Percentiles rank a stretch among this genome's conserved stretches.
Evolutionary conservation across 495 filamentous ascomycete genomes (phyloP).

Genomic region (Lasiosphaeria hispida): DNA sequence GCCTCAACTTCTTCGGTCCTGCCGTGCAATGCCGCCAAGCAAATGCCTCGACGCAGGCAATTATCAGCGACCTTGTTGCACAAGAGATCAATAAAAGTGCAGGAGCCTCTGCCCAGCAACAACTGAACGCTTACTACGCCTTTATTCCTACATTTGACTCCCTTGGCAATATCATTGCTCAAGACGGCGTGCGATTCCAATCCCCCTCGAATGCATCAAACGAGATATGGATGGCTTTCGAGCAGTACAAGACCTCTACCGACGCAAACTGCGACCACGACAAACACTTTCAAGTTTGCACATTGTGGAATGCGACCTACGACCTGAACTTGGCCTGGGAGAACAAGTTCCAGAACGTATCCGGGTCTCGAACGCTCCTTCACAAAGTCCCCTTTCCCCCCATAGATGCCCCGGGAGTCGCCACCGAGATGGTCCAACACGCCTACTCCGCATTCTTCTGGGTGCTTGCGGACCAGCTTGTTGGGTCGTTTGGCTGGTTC

Average conservation of each 20-base stretch:
- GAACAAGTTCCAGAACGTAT: constrained; percentile 3
- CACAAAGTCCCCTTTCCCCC: constrained; percentile 1
- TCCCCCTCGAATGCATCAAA: neutral
- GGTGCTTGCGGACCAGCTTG: constrained; percentile 4
- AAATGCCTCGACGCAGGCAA: neutral
- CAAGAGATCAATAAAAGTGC: neutral
- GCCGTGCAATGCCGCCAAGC: neutral
- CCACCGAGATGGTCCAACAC: constrained; percentile 12
- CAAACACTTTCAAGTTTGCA: constrained; percentile 5
- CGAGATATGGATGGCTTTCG: constrained; percentile 8
- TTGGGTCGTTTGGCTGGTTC: constrained; percentile 11
- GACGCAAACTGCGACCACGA: neutral
- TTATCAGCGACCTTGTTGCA: neutral
- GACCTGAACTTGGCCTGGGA: constrained; percentile 1
- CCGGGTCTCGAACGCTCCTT: neutral
- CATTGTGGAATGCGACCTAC: constrained; percentile 10
- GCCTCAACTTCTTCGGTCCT: neutral
- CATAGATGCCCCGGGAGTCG: neutral
- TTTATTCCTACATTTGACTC: constrained; percentile 3
- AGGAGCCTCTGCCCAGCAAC: neutral
- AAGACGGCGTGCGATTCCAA: constrained; percentile 5
- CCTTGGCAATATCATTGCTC: neutral
- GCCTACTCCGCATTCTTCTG: constrained; percentile 14
- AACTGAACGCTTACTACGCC: constrained; percentile 9
- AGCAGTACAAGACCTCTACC: neutral